Percentiles rank a stretch among this genome's conserved stretches.
Conservation (phyloP, 1,284 basidiomycete species). For the Leccinum glutinopallens region DNA sequence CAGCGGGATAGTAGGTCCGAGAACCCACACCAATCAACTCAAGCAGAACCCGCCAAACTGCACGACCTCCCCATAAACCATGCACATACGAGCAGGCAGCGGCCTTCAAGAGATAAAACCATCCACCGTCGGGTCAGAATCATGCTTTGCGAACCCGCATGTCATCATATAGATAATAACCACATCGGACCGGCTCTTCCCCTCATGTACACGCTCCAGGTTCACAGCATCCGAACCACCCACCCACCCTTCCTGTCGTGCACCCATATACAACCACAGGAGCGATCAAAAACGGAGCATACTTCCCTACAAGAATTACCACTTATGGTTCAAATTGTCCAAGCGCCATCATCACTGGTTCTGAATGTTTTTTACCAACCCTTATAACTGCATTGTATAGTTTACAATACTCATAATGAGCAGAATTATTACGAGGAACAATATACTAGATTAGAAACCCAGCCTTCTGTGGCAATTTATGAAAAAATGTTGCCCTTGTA, state of each 20-base stretch:
- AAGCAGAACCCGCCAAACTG: neutral
- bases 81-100: neutral
- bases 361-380: too few species aligned
- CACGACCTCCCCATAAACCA: neutral
- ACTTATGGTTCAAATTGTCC: neutral
- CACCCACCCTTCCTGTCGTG: too few species aligned
- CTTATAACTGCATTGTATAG: too few species aligned
- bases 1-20: neutral
- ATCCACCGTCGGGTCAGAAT: neutral
- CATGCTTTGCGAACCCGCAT: neutral
- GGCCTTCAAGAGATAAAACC: neutral
- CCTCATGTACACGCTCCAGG: too few species aligned
- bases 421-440: too few species aligned
- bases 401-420: too few species aligned
- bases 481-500: too few species aligned
- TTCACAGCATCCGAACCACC: too few species aligned
- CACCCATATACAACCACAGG: neutral
- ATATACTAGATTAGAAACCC: too few species aligned
- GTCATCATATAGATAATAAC: too few species aligned
- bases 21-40: neutral
- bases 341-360: slow-evolving; percentile 8
- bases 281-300: neutral
- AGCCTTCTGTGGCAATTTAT: too few species aligned
- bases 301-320: neutral
- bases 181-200: too few species aligned